Evolutionary conservation across 495 filamentous ascomycete species (phyloP).

Genomic region (Aspergillus avenaceus): DNA sequence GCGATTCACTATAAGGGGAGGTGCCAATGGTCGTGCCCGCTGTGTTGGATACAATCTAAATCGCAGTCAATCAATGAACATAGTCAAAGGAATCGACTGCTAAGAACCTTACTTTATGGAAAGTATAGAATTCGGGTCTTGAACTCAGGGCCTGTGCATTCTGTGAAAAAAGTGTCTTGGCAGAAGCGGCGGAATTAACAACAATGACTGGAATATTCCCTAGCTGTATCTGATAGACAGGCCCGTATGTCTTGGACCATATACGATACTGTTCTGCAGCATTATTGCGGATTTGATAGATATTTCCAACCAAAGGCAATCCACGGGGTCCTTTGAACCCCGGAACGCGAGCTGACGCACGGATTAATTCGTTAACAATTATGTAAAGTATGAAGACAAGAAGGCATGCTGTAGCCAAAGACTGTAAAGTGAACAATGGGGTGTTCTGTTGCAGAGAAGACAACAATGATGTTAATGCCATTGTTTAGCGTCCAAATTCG

Average conservation of each 20-base stretch:
- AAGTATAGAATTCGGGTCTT: constrained; percentile 60
- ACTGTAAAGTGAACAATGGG: constrained; percentile 24
- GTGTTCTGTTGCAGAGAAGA: constrained; percentile 19
- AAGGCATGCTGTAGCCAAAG: constrained; percentile 20
- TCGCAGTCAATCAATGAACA: not conserved
- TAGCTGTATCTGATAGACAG: constrained; percentile 61
- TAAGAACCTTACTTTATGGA: constrained; percentile 51
- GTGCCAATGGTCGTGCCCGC: constrained; percentile 65
- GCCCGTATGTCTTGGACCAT: constrained; percentile 54
- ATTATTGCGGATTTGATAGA: constrained; percentile 55
- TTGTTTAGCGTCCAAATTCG: constrained; percentile 6
- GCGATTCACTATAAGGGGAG: constrained; percentile 56
- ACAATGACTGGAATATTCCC: constrained; percentile 60
- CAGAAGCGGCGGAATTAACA: constrained; percentile 54
- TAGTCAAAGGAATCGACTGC: not conserved
- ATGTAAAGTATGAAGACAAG: constrained; percentile 41
- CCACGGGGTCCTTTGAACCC: constrained; percentile 53
- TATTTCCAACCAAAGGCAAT: constrained; percentile 58
- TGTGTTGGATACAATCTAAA: constrained; percentile 56
- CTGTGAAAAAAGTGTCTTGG: constrained; percentile 54
- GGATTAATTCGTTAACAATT: constrained; percentile 49
- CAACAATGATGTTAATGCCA: constrained; percentile 29
- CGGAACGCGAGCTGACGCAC: constrained; percentile 43
- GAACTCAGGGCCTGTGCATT: constrained; percentile 57
- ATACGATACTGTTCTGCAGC: constrained; percentile 57